Base-by-base conservation (phyloP, 1,284 basidiomycete species). In the Apiotrichum porosum region DNA sequence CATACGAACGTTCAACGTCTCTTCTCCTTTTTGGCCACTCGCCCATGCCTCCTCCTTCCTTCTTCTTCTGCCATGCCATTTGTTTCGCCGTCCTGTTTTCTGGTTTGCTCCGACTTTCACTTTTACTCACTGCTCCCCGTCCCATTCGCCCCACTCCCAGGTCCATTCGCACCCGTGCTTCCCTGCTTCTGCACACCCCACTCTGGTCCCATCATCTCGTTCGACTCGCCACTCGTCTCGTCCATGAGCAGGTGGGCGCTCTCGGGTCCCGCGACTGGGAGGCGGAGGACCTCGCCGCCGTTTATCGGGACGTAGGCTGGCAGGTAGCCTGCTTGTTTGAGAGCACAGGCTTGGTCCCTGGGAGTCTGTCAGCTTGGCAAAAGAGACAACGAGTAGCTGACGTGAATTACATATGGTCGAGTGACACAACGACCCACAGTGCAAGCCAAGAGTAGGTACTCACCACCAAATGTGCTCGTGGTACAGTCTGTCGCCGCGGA, bases 401-500 rank as follows among this genome's bases (percentile, higher is more conserved):
- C n/a, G n/a, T n/a, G n/a, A n/a, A n/a, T n/a, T n/a, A n/a, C n/a
- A n/a, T n/a, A n/a, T n/a, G n/a, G n/a, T n/a, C n/a, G n/a, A n/a
- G n/a, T n/a, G n/a, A n/a, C n/a, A 6, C 17, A 17, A 39, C 8
- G 35, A 37, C 4, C 14, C 30, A 28, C 8, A 18, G 30, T n/a
- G n/a, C n/a, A n/a, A n/a, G n/a, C n/a, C 17, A 26, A 17, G 15
- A n/a, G 34, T 14, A 19, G 17, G 36, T 14, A 72, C 57, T 50
- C 42, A 59, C 68, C 69, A 71, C 50, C 61, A 54, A 9, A 69
- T 78, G 49, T 65, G 78, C 75, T 80, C 78, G 57, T 80, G 79
- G 35, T 76, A 77, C 31, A 80, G 59, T 52, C 80, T 67, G 56
- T 82, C 80, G 2, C 80, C 80, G 32, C 80, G 74, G 37, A 81